Percentiles rank a stretch among this genome's conserved stretches.
Evolutionary conservation across 768 basidiomycete species (phyloP).

Genomic region (Lactarius indigo): DNA sequence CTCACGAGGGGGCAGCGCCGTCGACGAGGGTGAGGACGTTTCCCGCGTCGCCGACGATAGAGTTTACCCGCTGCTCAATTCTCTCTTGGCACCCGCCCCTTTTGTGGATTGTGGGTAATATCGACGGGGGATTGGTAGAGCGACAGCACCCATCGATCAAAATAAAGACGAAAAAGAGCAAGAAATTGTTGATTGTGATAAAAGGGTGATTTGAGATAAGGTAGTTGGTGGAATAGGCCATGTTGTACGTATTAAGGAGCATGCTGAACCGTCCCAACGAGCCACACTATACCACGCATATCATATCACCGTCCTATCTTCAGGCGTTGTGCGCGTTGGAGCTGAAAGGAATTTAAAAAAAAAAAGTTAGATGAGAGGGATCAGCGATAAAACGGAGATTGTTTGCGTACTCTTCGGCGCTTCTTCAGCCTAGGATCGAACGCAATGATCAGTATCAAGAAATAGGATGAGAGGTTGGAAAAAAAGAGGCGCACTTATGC

Average conservation of each 20-base stretch:
- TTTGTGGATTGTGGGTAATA: neutral
- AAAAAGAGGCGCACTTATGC: conserved; percentile 68
- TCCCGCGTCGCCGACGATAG: too few species aligned
- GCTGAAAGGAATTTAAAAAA: conserved; percentile 1
- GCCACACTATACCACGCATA: neutral
- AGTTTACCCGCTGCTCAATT: too few species aligned
- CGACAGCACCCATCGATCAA: neutral
- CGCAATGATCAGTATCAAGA: conserved; percentile 4
- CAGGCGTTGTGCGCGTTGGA: conserved; percentile 24
- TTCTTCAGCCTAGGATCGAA: conserved; percentile 67
- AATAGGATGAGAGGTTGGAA: conserved; percentile 6
- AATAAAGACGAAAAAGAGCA: neutral
- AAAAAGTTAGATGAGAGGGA: neutral
- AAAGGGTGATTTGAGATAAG: neutral
- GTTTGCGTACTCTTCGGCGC: conserved; percentile 69
- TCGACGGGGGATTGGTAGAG: too few species aligned
- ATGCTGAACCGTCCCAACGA: conserved; percentile 1
- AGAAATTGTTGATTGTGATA: neutral
- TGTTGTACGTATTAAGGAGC: conserved; percentile 1
- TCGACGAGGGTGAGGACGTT: too few species aligned
- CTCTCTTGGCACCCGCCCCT: too few species aligned
- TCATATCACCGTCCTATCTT: conserved; percentile 26
- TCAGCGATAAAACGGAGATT: neutral
- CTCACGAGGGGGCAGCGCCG: too few species aligned
- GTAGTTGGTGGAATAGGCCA: neutral